Evolutionary conservation across 305 asterid species (phyloP).

Genomic region (Rubia peregrina): DNA sequence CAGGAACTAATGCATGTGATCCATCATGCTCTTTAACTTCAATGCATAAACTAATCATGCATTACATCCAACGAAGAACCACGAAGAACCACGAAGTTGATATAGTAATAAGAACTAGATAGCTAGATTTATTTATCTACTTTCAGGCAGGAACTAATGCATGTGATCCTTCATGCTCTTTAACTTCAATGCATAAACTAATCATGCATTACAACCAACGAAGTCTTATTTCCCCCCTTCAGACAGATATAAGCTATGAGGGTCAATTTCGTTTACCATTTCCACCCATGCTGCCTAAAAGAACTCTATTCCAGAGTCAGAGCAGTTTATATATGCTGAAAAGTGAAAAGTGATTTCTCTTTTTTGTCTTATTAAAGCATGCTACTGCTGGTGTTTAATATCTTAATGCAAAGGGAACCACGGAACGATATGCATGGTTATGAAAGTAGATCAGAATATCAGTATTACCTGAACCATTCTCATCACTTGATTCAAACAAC

Average conservation of each 20-base stretch:
- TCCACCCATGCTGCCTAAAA: background rate
- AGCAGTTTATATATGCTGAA: background rate
- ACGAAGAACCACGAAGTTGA: background rate
- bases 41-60: no score
- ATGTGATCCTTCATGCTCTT: background rate
- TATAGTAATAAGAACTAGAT: background rate
- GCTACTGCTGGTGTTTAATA: background rate
- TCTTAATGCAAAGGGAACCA: background rate
- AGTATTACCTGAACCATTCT: slow-evolving; percentile 76
- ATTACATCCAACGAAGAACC: background rate
- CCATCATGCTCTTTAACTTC: background rate
- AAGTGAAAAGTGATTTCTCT: background rate
- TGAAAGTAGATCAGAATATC: background rate
- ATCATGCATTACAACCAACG: background rate
- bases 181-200: background rate
- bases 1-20: background rate
- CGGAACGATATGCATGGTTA: background rate
- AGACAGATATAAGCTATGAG: background rate
- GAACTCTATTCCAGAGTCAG: background rate
- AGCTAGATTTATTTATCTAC: background rate
- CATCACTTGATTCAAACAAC: slow-evolving; percentile 91
- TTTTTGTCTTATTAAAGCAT: background rate
- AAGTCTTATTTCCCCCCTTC: background rate
- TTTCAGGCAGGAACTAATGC: slow-evolving; percentile 4
- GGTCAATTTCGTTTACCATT: background rate